Base-by-base conservation (phyloP, 306 rosid species). In the Sindora glabra region DNA sequence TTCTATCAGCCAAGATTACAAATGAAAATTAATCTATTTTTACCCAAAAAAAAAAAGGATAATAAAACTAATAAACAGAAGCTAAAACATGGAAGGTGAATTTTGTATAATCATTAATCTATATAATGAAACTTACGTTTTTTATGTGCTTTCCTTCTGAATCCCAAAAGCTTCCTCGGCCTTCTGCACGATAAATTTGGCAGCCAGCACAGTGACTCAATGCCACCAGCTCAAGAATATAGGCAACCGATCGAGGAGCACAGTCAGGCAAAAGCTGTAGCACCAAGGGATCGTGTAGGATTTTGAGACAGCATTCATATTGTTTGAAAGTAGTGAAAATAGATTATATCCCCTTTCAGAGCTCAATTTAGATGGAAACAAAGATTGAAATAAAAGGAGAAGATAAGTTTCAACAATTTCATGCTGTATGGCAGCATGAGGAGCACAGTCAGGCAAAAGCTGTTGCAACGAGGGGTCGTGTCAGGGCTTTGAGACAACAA, bases 261-360 rank as follows among this genome's bases (percentile, higher is more conserved):
- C 95, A 91, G 9, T 85, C 79, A n/a, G 96, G 92, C 32, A 85
- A 78, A 67, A 88, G 92, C 96, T 91, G 95, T 55, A 76, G 42
- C 30, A 71, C 72, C 50, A 50, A 42, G 56, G 49, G 48, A 65
- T 66, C 40, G 62, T 37, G 26, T 16, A 27, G 33, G n/a, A 45
- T 46, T 57, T 29, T 30, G 48, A 27, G 53, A 51, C 14, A 18
- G 23, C 8, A 59, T 51, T 19, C 62, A 50, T 7, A 19, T 42
- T 46, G 16, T 22, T 68, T 45, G 42, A 29, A 62, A 19, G 30
- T 15, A 32, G 42, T 8, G 42, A 17, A 64, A 48, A 49, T 21
- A n/a, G 17, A 39, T 38, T 7, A 8, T 37, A 11, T 16, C 13
- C 10, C 32, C 45, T 26, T 40, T 21, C 13, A 58, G 22, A 4